Evolutionary conservation across 305 asterid genomes (phyloP).

Genomic region (Petunia hybrid): DNA sequence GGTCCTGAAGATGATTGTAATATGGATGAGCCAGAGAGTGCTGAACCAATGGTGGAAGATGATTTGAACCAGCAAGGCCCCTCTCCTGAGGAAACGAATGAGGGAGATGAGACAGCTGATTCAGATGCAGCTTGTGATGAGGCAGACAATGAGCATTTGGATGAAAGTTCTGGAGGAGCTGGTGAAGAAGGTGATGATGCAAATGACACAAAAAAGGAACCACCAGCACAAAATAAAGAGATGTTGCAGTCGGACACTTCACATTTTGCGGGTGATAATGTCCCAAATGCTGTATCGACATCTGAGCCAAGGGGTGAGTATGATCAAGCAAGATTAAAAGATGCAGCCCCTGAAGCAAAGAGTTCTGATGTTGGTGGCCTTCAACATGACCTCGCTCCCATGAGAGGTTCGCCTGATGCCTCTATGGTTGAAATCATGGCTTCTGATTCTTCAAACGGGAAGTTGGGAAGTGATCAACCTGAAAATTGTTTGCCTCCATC

Average conservation of each 20-base stretch:
- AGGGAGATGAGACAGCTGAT: slow-evolving; percentile 41
- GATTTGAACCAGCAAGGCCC: slow-evolving; percentile 53
- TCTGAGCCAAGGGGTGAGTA: slow-evolving; percentile 51
- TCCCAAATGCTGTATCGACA: slow-evolving; percentile 48
- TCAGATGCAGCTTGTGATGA: slow-evolving; percentile 55
- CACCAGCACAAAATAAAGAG: slow-evolving; percentile 49
- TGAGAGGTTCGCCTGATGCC: slow-evolving; percentile 63
- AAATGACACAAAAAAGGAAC: slow-evolving; percentile 53
- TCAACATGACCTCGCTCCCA: slow-evolving; percentile 64
- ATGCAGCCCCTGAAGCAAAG: slow-evolving; percentile 58
- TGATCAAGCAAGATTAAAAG: slow-evolving; percentile 49
- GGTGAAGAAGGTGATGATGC: slow-evolving; percentile 50
- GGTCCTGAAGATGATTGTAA: slow-evolving; percentile 33
- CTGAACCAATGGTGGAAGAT: slow-evolving; percentile 60
- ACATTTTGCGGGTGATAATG: slow-evolving; percentile 42
- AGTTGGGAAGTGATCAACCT: slow-evolving; percentile 53
- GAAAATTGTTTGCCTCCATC: slow-evolving; percentile 48
- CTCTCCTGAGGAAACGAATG: slow-evolving; percentile 47
- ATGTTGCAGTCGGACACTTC: slow-evolving; percentile 46
- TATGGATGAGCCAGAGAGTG: slow-evolving; percentile 31
- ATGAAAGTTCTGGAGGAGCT: slow-evolving; percentile 52
- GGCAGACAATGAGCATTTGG: slow-evolving; percentile 48
- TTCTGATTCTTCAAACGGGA: slow-evolving; percentile 62
- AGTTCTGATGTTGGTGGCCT: slow-evolving; percentile 52
- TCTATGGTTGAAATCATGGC: slow-evolving; percentile 61